phyloP scores from a whole-genome alignment of 2,329 filamentous ascomycete genomes.

The Tolypocladium ovalisporum region DNA sequence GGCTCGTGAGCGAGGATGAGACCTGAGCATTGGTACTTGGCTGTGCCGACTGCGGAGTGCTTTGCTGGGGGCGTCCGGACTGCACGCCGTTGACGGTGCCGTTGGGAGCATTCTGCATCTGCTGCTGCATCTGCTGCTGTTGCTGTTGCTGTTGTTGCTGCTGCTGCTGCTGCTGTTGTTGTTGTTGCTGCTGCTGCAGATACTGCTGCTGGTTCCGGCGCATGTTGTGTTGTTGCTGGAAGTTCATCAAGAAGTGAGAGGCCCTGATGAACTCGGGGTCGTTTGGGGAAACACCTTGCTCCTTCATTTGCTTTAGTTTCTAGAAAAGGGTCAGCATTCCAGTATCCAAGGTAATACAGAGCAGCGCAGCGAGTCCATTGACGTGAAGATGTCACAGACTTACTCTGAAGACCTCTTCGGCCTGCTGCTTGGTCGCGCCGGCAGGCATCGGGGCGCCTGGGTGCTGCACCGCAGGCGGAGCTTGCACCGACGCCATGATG shows the following conservation, averaged over 20 bases:
- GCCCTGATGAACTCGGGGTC: conserved; percentile 85
- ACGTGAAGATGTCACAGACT: conserved; percentile 12
- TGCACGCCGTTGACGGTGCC: conserved; percentile 41
- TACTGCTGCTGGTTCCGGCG: conserved; percentile 35
- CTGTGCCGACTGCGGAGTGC: conserved; percentile 18
- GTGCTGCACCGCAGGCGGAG: conserved; percentile 57
- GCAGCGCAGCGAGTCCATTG: background rate
- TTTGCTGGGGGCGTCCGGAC: conserved; percentile 26
- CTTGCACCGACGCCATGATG: conserved; percentile 73
- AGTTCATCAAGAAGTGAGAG: conserved; percentile 60
- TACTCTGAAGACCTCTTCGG: conserved; percentile 65
- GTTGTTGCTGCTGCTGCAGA: conserved; percentile 25
- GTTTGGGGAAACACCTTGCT: conserved; percentile 64
- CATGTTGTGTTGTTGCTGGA: conserved; percentile 56
- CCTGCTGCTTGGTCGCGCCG: conserved; percentile 64
- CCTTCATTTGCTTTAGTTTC: conserved; percentile 87
- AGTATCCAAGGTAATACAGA: background rate
- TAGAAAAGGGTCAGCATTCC: conserved; percentile 21
- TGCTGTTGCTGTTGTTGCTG: conserved; percentile 30
- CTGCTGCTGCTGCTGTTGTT: conserved; percentile 29
- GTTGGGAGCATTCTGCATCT: conserved; percentile 45
- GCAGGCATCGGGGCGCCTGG: conserved; percentile 51
- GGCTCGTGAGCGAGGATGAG: conserved; percentile 26
- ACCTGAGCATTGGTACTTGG: conserved; percentile 22
- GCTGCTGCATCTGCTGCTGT: conserved; percentile 31